These are phyloP conservation scores for Linnemannia zychae DNA, from an alignment of 192 early-diverging fungal species.

Conservation along the genomic window DNA sequence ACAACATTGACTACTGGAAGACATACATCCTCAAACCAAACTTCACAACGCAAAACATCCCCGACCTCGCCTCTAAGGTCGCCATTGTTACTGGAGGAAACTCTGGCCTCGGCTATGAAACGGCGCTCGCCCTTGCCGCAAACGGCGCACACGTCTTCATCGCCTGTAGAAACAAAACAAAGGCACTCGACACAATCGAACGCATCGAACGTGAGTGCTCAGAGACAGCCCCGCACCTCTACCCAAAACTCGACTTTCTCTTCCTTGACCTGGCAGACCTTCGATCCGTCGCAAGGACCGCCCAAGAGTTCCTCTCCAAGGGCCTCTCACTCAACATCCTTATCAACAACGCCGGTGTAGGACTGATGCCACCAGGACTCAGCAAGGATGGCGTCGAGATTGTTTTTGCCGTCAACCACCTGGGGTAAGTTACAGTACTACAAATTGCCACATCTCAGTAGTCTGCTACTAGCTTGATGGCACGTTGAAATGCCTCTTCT, in stretches of 20 bases:
- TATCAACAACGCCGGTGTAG: slow-evolving; percentile 46
- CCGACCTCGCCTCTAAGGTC: slow-evolving; percentile 57
- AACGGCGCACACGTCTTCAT: slow-evolving; percentile 57
- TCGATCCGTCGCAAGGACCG: slow-evolving; percentile 33
- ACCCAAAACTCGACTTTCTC: slow-evolving; percentile 53
- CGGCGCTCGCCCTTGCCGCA: slow-evolving; percentile 38
- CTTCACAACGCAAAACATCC: slow-evolving; percentile 49
- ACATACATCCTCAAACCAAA: slow-evolving; percentile 12
- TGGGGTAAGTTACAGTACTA: slow-evolving; percentile 33
- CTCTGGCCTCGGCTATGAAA: slow-evolving; percentile 57
- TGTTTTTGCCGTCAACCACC: slow-evolving; percentile 42
- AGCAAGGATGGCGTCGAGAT: slow-evolving; percentile 37
- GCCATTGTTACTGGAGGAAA: slow-evolving; percentile 67
- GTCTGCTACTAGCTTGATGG: too few species aligned
- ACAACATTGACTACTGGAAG: slow-evolving; percentile 48
- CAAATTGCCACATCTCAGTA: too few species aligned
- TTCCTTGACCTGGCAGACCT: slow-evolving; percentile 47
- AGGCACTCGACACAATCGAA: slow-evolving; percentile 33
- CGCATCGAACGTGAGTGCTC: slow-evolving; percentile 41
- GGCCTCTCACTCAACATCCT: slow-evolving; percentile 62
- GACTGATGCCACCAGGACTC: slow-evolving; percentile 27
- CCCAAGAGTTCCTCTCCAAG: slow-evolving; percentile 51
- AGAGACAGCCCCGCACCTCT: slow-evolving; percentile 47
- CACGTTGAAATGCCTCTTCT: background rate
- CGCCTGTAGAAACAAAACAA: slow-evolving; percentile 25